Evolutionary conservation across 2,329 filamentous ascomycete species (phyloP), one percentile per base, ranked within the genome.

Genomic region (Cladophialophora psammophila): DNA sequence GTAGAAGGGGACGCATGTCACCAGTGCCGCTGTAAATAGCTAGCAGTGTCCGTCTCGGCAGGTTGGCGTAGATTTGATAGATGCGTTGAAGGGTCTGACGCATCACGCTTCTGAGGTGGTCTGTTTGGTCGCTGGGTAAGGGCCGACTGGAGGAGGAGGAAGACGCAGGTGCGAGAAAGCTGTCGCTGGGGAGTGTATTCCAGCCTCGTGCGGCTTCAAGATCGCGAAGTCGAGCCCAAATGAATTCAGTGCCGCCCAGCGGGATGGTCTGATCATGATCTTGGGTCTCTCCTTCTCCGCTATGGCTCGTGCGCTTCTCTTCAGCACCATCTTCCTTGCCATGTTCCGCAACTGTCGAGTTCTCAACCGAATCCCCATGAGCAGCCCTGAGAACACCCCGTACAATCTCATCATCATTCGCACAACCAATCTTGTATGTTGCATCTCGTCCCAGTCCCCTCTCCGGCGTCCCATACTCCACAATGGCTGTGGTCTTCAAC

Each of bases 391-490:
- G 78, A 26, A 90, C 79, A 1, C 85, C 86, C 13, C 81, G 77
- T 0, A 88, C 85, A 8, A 91, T 84, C 20, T 85, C 84, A 0
- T 81, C 80, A 67, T 91, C 88, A 65, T 80, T 82, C 40, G 79
- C 78, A 72, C 87, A 89, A 26, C 84, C 85, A 64, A 90, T 83
- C 8, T 83, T 80, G 38, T 85, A 80, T 26, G 81, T 82, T 2
- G 87, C 88, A 63, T 85, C 82, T 18, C 82, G 79, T 15, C 87
- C 87, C 66, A 87, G 85, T 5, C 86, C 87, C 61, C 85, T 83
- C 69, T 85, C 85, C 13, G 92, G 91, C 67, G 93, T 90, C 59
- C 94, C 94, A 91, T 94, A 97, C 79, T 99, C 95, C 26, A 98
- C 86, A 36, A 96, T 84, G 13, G 88, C 88, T 2, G 82, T 82